These are phyloP conservation scores for Sphaceloma murrayae DNA, from an alignment of 2,329 filamentous ascomycete genomes.

Conservation along the genomic window DNA sequence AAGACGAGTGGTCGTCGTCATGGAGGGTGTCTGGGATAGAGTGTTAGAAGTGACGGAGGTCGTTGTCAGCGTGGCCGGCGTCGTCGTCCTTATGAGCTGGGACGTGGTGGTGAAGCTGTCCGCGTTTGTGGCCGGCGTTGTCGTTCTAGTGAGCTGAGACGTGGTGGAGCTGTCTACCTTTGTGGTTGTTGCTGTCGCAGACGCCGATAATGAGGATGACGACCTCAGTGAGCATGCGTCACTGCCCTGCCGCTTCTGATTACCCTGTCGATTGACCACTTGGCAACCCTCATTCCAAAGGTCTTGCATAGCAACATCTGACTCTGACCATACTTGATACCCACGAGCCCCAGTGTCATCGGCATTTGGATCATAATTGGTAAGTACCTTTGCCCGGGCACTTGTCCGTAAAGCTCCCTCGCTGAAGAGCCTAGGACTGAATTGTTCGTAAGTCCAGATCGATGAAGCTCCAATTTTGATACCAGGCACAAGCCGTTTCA, in stretches of 20 bases:
- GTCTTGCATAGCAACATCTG: background rate
- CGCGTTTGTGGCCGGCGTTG: too few relatives aligned
- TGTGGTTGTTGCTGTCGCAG: background rate
- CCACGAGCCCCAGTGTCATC: background rate
- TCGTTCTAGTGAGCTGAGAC: background rate
- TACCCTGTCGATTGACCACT: background rate
- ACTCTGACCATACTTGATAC: background rate
- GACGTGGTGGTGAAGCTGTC: background rate
- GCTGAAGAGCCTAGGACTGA: too few relatives aligned
- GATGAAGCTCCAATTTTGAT: background rate
- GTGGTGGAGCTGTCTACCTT: background rate
- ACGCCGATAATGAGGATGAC: background rate
- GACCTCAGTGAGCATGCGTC: background rate
- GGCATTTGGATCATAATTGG: background rate
- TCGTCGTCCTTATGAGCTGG: background rate
- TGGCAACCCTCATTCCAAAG: background rate
- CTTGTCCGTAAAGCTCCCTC: too few relatives aligned
- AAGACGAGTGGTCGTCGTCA: background rate
- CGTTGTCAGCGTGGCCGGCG: background rate
- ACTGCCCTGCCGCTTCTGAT: background rate
- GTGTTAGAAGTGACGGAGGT: background rate
- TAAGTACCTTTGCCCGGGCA: background rate
- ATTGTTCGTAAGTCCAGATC: background rate
- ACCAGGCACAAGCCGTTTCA: background rate
- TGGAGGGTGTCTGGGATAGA: background rate